phyloP scores from a whole-genome alignment of 805 yeast species.

The Candida boidinii region DNA sequence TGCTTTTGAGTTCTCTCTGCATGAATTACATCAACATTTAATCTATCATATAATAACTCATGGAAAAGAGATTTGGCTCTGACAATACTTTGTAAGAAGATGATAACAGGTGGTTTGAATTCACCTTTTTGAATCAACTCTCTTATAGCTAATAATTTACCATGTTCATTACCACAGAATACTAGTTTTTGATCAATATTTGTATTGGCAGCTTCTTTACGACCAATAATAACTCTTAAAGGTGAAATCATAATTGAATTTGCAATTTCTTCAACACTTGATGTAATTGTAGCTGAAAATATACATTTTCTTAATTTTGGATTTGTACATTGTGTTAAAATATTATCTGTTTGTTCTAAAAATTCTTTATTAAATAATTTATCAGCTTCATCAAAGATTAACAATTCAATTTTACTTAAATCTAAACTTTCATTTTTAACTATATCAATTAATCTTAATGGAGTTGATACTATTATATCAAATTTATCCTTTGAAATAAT shows the following conservation, averaged over 20 bases:
- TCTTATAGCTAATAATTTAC: constrained; percentile 86
- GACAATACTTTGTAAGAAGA: constrained; percentile 83
- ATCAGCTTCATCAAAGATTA: constrained; percentile 95
- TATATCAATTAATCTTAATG: constrained; percentile 77
- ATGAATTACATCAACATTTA: constrained; percentile 93
- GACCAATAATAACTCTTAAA: constrained; percentile 82
- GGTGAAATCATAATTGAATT: constrained; percentile 78
- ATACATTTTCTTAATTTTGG: constrained; percentile 58
- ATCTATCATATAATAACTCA: constrained; percentile 82
- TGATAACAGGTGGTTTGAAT: constrained; percentile 86
- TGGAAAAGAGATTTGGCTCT: constrained; percentile 95
- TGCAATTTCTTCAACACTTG: constrained; percentile 86
- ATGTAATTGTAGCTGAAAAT: constrained; percentile 93
- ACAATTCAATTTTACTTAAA: constrained; percentile 57
- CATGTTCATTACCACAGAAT: constrained; percentile 90
- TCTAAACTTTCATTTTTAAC: constrained; percentile 54
- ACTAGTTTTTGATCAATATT: constrained; percentile 76
- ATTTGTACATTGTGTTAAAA: constrained; percentile 51
- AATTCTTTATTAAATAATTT: constrained; percentile 81
- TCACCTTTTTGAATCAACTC: constrained; percentile 80
- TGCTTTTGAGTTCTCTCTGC: constrained; percentile 88
- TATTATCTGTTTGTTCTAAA: constrained; percentile 83
- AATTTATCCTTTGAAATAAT: constrained; percentile 52
- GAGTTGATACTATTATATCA: constrained; percentile 82
- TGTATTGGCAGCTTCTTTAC: constrained; percentile 84